Percentiles rank a stretch among this genome's conserved stretches.
Evolutionary conservation across 2,329 filamentous ascomycete species (phyloP).

Genomic region (Phialocephala sp.): DNA sequence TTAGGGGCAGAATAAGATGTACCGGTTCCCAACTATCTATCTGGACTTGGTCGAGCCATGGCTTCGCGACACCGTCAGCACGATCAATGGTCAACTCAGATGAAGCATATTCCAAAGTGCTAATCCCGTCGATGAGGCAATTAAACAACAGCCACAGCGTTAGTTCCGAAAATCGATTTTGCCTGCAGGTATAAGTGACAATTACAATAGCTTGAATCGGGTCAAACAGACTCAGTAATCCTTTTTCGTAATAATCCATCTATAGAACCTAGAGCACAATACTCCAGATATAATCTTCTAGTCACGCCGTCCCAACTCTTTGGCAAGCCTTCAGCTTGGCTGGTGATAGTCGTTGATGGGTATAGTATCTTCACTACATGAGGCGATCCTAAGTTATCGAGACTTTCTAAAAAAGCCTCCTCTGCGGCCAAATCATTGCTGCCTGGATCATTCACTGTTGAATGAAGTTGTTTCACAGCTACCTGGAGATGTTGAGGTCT

Average conservation of each 20-base stretch:
- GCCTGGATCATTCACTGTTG: no score
- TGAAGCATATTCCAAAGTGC: conserved; percentile 11
- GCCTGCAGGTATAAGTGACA: not conserved
- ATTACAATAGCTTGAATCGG: not conserved
- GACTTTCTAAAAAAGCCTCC: no score
- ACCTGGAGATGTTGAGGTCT: not conserved
- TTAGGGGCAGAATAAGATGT: no score
- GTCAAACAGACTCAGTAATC: not conserved
- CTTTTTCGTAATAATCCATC: not conserved
- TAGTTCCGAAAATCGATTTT: conserved; percentile 11
- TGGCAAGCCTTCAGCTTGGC: not conserved
- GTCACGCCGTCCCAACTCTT: not conserved
- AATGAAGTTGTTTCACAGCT: conserved; percentile 4
- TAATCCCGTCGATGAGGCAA: conserved; percentile 16
- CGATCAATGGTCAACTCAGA: not conserved
- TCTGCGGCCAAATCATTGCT: no score
- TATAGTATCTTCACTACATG: not conserved
- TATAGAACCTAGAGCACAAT: not conserved
- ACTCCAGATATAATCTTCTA: not conserved
- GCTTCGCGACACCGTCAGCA: not conserved
- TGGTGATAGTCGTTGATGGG: not conserved
- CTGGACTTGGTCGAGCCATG: not conserved
- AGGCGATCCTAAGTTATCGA: not conserved
- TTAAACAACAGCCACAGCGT: conserved; percentile 21
- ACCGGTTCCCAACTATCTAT: not conserved